Base-by-base conservation (phyloP, 2,329 filamentous ascomycete genomes). In the Aspergillus aculeatinus region DNA sequence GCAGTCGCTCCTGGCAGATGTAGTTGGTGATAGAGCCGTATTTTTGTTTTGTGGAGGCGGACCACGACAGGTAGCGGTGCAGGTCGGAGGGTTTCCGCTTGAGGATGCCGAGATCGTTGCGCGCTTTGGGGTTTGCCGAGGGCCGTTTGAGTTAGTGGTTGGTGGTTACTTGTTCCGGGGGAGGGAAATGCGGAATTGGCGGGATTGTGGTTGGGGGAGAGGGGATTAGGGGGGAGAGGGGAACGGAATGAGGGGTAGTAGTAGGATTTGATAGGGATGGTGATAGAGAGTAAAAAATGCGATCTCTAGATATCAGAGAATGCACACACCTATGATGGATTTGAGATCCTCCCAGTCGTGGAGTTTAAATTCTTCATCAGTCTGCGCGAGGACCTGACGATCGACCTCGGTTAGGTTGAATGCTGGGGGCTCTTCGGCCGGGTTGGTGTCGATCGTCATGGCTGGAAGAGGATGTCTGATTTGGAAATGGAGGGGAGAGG, bases 61-160 rank as follows among this genome's bases (percentile, higher is more conserved):
- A 82, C 85, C 85, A 88, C 33, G 79, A 77, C n/a, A 87, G 78
- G 68, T 88, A 88, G 56, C 82, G 81, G 69, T 79, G 78, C 16
- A 87, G 76, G 64, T 85, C 81, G 62, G 82, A 85, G 23, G 86
- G 86, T 71, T 80, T 82, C 64, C 86, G 82, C 68, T 83, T 85
- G 11, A 88, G 76, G 35, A 81, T 74, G 61, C 82, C 81, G 58
- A 88, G 83, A 60, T 81, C 77, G 67, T 85, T 83, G 42, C 77
- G 75, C 19, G 76, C 76, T 81, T 23, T 35, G 33, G 33, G 39
- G 56, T 5, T 10, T 29, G 27, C 27, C 27, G 27, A 29, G 5
- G 29, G 14, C 25, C 9, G 23, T 48, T 31, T 44, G 47, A 19
- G 39, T 16, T 9, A 21, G 51, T 9, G 9, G 11, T 14, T 21